phyloP scores from a whole-genome alignment of 139 green algal species.

The Tetradesmus obliquus region DNA sequence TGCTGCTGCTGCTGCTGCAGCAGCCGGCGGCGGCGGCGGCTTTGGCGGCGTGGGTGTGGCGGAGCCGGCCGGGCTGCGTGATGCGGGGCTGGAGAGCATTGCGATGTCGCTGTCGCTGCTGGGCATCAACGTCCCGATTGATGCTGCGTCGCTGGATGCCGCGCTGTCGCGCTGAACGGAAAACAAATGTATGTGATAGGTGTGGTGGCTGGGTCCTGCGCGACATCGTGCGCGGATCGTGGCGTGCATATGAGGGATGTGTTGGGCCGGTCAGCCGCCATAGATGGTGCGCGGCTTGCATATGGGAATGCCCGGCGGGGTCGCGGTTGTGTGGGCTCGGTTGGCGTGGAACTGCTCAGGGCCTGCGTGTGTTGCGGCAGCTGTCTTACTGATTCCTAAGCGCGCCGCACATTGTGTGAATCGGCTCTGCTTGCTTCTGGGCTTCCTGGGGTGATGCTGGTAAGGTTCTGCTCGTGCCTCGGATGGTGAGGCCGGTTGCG shows the following conservation, averaged over 20 bases:
- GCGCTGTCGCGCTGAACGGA: not conserved
- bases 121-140: not conserved
- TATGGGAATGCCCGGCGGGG: not conserved
- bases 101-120: slow-evolving; percentile 8
- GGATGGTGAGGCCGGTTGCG: too few relatives aligned
- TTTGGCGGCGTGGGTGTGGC: not conserved
- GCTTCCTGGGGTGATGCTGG: too few relatives aligned
- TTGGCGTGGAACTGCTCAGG: not conserved
- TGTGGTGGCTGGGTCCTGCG: not conserved
- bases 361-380: too few relatives aligned
- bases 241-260: not conserved
- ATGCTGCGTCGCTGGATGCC: not conserved
- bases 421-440: too few relatives aligned
- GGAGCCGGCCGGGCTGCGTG: not conserved
- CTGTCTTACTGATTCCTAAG: not conserved
- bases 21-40: not conserved
- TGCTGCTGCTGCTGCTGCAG: not conserved
- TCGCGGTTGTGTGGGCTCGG: too few relatives aligned
- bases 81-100: slow-evolving; percentile 6
- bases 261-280: not conserved
- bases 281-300: not conserved
- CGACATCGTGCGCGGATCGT: not conserved
- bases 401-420: too few relatives aligned
- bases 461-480: too few relatives aligned
- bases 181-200: not conserved